Percentiles rank a stretch among this genome's conserved stretches.
phyloP scores from a whole-genome alignment of 495 filamentous ascomycete genomes.

The Penicillium waksmanii region DNA sequence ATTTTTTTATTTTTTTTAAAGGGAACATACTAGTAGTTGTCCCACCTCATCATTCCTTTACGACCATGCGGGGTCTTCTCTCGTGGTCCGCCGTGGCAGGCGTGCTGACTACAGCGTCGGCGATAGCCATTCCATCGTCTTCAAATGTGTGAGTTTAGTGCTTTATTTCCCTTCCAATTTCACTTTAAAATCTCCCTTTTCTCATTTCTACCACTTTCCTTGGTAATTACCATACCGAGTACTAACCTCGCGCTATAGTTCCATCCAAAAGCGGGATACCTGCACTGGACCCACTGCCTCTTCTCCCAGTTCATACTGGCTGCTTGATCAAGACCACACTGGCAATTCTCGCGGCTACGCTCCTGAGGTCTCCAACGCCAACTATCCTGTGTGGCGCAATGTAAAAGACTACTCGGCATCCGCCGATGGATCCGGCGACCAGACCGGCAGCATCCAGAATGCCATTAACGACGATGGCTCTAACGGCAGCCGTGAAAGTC shows the following conservation, averaged over 20 bases:
- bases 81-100: conserved; percentile 11
- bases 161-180: background rate
- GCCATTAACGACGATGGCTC: conserved; percentile 38
- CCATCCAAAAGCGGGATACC: conserved; percentile 3
- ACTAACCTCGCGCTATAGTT: background rate
- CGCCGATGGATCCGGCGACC: conserved; percentile 47
- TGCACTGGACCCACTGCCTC: conserved; percentile 16
- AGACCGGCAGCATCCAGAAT: conserved; percentile 42
- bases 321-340: conserved; percentile 33
- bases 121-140: conserved; percentile 7
- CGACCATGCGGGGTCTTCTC: conserved; percentile 13
- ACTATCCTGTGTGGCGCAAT: conserved; percentile 60
- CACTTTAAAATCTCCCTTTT: background rate
- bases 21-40: background rate
- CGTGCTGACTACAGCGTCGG: conserved; percentile 7
- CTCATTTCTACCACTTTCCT: background rate
- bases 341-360: conserved; percentile 35
- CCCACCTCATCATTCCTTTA: background rate
- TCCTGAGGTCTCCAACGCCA: conserved; percentile 39
- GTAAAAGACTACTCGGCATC: conserved; percentile 54
- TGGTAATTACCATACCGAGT: background rate
- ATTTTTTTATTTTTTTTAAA: background rate
- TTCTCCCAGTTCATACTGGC: conserved; percentile 33
- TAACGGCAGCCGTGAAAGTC: conserved; percentile 30
- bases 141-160: background rate